These are phyloP conservation scores for Boletus patriciae DNA, from an alignment of 768 basidiomycete species.

Conservation along the genomic window DNA sequence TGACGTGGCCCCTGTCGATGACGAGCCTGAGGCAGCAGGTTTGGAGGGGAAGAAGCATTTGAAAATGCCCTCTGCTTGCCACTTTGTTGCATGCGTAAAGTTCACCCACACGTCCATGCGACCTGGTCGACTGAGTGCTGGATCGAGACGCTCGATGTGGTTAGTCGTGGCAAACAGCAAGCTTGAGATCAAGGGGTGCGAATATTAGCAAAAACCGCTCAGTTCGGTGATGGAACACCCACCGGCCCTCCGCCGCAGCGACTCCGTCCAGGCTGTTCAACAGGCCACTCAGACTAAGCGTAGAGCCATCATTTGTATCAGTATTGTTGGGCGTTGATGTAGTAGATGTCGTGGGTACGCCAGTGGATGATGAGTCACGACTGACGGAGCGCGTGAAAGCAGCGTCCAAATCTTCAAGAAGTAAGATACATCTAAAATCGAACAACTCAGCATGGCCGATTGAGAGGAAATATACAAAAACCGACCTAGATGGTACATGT, in stretches of 20 bases:
- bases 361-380: conserved; percentile 79
- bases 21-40: conserved; percentile 15
- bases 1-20: conserved; percentile 13
- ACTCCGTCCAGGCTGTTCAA: conserved; percentile 86
- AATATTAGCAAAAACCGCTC: conserved; percentile 20
- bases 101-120: conserved; percentile 93
- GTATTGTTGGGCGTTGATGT: conserved; percentile 42
- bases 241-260: conserved; percentile 85
- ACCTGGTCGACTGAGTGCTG: conserved; percentile 82
- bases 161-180: conserved; percentile 92
- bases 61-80: conserved; percentile 92
- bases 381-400: conserved; percentile 86
- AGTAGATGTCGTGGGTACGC: conserved; percentile 55
- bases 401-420: conserved; percentile 92
- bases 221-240: conserved; percentile 31
- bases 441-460: conserved; percentile 14
- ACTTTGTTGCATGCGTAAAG: conserved; percentile 87
- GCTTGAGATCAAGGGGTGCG: conserved; percentile 37
- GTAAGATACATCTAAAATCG: conserved; percentile 72
- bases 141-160: conserved; percentile 91
- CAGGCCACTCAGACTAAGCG: conserved; percentile 80
- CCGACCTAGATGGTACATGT: conserved; percentile 78
- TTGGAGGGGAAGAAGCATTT: conserved; percentile 89
- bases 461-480: conserved; percentile 1
- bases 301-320: conserved; percentile 71